Base-by-base conservation (phyloP, 352 stramenopile species). In the Phytopythium ostracodes region DNA sequence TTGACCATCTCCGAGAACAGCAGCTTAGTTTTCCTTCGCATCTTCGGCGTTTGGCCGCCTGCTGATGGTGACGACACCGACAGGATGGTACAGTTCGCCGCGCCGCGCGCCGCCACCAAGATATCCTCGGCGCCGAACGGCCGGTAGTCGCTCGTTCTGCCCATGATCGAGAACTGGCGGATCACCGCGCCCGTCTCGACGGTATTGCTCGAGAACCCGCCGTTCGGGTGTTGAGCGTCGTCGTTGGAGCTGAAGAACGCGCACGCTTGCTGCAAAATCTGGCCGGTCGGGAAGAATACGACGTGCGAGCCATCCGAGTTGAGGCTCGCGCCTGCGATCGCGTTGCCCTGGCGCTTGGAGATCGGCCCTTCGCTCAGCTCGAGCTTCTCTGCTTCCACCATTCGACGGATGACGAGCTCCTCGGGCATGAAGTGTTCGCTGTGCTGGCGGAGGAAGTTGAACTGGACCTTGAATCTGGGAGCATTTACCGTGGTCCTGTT, bases 321-420 rank as follows among this genome's bases (percentile, higher is more conserved):
- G 35, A 64, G 61, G 38, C 72, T 62, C 11, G 76, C 62, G 42
- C 79, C 83, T 35, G 76, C 58, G 43, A 92, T 68, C 33, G 76
- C 76, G 63, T 92, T 92, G 64, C 83, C 78, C 60, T 92, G 83
- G 71, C 76, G 84, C 56, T 78, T 80, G 14, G 75, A 73, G 17
- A 87, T 52, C 17, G 60, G 59, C 22, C 57, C 42, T 17, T 51
- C 61, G 49, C 68, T 63, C 29, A 70, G 68, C 36, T 78, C 60
- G 1, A 43, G 44, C 22, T 66, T 83, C 33, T 47, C 73, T 56
- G 67, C 53, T 15, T 81, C 63, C 46, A 63, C 24, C 29, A 87
- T 31, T 22, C 71, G 70, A 10, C 68, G 62, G 58, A 65, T 51
- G 54, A 84, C 54, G 27, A 87, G 24, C 27, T 85, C 78, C n/a